Evolutionary conservation across 345 rosid species (phyloP).

Genomic region (Dimocarpus longan): DNA sequence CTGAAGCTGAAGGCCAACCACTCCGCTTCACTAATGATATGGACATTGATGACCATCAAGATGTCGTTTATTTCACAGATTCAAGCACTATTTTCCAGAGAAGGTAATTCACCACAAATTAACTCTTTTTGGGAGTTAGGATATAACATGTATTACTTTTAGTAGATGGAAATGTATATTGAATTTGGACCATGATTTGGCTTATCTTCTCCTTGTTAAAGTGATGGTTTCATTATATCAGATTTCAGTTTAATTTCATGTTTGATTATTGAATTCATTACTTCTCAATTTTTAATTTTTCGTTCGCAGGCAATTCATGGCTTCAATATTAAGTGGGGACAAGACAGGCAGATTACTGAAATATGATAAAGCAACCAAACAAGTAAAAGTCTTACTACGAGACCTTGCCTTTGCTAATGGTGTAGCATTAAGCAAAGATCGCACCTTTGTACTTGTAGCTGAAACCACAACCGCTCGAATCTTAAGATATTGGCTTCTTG

Average conservation of each 20-base stretch:
- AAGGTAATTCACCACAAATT: conserved; percentile 41
- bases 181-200: conserved; percentile 1
- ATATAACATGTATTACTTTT: not conserved
- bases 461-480: conserved; percentile 50
- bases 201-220: not conserved
- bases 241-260: not conserved
- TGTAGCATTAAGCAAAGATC: conserved; percentile 67
- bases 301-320: conserved; percentile 54
- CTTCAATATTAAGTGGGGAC: conserved; percentile 49
- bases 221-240: not conserved
- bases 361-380: conserved; percentile 55
- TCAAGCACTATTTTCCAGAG: conserved; percentile 61
- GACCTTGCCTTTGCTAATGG: conserved; percentile 78
- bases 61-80: conserved; percentile 71
- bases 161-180: not conserved
- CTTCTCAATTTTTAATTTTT: not conserved
- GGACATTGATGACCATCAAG: conserved; percentile 62
- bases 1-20: conserved; percentile 61
- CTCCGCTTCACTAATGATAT: conserved; percentile 70
- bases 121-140: not conserved
- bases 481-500: conserved; percentile 52
- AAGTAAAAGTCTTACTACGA: conserved; percentile 48
- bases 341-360: conserved; percentile 68
- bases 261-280: not conserved
- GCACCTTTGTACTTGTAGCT: conserved; percentile 52